Conservation (phyloP, 2,329 filamentous ascomycete species). For the Tolypocladium tropicale region DNA sequence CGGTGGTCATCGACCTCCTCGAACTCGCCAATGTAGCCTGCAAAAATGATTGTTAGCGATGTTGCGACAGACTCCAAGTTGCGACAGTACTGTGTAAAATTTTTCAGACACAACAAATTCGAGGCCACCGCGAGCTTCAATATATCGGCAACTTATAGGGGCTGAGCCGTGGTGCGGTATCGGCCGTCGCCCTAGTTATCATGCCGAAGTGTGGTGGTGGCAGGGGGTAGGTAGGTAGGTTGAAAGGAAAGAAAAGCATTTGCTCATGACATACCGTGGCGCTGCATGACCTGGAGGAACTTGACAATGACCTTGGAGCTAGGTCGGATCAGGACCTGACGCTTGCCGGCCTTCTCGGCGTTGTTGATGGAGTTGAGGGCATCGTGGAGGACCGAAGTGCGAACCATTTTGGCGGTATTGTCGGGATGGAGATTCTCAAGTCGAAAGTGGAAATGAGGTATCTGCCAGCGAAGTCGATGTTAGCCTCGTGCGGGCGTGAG, state of each 20-base stretch:
- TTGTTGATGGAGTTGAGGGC: constrained; percentile 99
- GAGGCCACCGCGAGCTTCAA: constrained; percentile 73
- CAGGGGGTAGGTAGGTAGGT: constrained; percentile 9
- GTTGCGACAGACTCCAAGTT: constrained; percentile 90
- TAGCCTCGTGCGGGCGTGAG: constrained; percentile 55
- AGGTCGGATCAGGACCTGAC: constrained; percentile 96
- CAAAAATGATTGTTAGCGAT: constrained; percentile 47
- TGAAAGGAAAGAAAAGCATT: not conserved
- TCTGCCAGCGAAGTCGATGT: constrained; percentile 40
- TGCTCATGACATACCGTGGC: constrained; percentile 83
- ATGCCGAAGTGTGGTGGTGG: constrained; percentile 59
- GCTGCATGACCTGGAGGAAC: constrained; percentile 99
- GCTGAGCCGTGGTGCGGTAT: constrained; percentile 71
- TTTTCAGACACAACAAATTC: constrained; percentile 43
- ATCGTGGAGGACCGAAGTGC: constrained; percentile 99
- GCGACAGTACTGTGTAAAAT: constrained; percentile 10
- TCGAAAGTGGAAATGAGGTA: constrained; percentile 57
- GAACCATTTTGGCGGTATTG: constrained; percentile 83
- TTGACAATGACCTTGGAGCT: constrained; percentile 99
- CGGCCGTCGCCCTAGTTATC: constrained; percentile 99
- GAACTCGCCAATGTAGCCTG: constrained; percentile 99
- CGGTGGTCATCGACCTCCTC: constrained; percentile 99
- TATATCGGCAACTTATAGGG: constrained; percentile 99
- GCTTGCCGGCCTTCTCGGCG: constrained; percentile 99
- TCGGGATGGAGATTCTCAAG: constrained; percentile 65